phyloP scores from a whole-genome alignment of 176 grass and related monocot species.

The Chrysopogon serrulatus region DNA sequence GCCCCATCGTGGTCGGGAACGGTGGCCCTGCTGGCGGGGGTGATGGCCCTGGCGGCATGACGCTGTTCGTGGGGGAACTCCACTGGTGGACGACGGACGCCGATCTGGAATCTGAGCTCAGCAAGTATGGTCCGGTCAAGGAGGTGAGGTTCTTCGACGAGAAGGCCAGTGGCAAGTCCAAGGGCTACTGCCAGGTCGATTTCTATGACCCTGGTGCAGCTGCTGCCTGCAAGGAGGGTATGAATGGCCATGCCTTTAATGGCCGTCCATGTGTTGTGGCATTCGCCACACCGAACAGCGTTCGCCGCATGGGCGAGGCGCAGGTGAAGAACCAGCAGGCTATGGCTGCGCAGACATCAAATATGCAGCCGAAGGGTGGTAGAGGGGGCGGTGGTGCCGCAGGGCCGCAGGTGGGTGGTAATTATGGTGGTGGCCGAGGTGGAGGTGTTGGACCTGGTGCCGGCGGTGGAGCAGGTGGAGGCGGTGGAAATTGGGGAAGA shows the following conservation, averaged over 20 bases:
- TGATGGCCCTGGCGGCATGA: constrained; percentile 46
- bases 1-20: constrained; percentile 34
- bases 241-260: constrained; percentile 75
- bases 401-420: constrained; percentile 38
- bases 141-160: constrained; percentile 92
- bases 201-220: constrained; percentile 58
- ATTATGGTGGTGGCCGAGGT: constrained; percentile 49
- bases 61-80: constrained; percentile 77
- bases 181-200: constrained; percentile 80
- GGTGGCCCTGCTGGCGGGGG: constrained; percentile 27
- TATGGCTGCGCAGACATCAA: constrained; percentile 35
- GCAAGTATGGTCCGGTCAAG: constrained; percentile 78
- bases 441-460: constrained; percentile 25
- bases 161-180: constrained; percentile 92
- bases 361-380: constrained; percentile 45
- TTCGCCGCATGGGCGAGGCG: constrained; percentile 68
- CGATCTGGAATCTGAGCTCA: constrained; percentile 64
- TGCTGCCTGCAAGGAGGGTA: constrained; percentile 62
- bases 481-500: constrained; percentile 56
- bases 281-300: constrained; percentile 40
- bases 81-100: constrained; percentile 98
- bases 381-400: constrained; percentile 31
- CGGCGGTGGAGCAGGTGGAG: constrained; percentile 35
- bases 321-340: constrained; percentile 71
- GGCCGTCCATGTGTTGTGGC: constrained; percentile 76